Evolutionary conservation across 1,284 basidiomycete species (phyloP).

Genomic region (Inonotus hispidus): DNA sequence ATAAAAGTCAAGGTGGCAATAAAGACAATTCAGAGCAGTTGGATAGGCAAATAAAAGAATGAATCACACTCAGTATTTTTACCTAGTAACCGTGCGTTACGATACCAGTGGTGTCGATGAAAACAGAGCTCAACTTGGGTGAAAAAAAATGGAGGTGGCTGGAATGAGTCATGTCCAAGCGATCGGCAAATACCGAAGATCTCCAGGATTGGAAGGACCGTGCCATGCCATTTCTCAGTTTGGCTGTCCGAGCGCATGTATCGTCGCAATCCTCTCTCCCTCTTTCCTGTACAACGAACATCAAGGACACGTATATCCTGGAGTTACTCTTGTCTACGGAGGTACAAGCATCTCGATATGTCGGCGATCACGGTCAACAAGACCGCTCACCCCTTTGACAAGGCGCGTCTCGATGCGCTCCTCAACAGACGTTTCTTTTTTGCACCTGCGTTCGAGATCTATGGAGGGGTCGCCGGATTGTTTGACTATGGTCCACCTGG

Average conservation of each 20-base stretch:
- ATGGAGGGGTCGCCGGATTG: conserved; percentile 92
- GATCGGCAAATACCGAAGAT: conserved; percentile 1
- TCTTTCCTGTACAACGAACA: not conserved
- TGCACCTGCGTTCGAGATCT: conserved; percentile 98
- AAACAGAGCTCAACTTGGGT: no score
- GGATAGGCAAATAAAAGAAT: no score
- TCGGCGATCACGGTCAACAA: conserved; percentile 58
- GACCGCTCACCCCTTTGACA: conserved; percentile 86
- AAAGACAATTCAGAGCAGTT: no score
- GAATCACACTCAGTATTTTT: no score
- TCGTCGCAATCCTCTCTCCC: not conserved
- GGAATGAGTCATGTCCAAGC: no score
- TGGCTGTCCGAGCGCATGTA: conserved; percentile 7
- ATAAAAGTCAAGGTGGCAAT: no score
- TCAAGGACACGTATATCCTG: not conserved
- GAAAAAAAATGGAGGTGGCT: no score
- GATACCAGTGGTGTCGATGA: no score
- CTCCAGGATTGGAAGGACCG: conserved; percentile 6
- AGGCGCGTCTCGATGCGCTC: conserved; percentile 79
- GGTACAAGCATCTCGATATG: conserved; percentile 20
- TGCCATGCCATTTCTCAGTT: conserved; percentile 5
- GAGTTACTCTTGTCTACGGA: not conserved
- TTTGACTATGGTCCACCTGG: conserved; percentile 97
- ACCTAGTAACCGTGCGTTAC: no score
- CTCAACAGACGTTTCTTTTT: conserved; percentile 96